phyloP scores from a whole-genome alignment of 305 asterid species.

The Ilex paraguariensis region DNA sequence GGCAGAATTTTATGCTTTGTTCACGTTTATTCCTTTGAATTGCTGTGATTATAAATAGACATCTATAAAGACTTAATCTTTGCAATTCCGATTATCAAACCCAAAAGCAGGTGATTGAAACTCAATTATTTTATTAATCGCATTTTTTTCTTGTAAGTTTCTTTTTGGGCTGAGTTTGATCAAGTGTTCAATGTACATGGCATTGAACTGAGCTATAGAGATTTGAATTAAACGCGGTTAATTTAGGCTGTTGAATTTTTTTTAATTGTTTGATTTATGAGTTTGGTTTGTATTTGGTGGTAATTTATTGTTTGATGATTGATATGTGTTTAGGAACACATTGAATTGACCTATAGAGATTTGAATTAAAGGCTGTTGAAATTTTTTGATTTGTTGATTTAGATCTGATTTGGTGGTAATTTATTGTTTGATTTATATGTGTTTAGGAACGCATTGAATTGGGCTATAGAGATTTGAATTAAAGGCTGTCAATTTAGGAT shows the following conservation, averaged over 20 bases:
- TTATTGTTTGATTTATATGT: conserved; percentile 5
- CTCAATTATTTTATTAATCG: too few species aligned
- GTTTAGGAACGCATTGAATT: not conserved
- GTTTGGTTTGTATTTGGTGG: conserved; percentile 4
- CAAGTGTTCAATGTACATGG: too few species aligned
- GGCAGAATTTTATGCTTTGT: conserved; percentile 13
- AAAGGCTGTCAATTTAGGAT: too few species aligned
- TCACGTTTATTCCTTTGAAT: conserved; percentile 5
- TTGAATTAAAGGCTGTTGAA: not conserved
- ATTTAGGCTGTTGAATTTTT: not conserved
- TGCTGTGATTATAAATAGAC: conserved; percentile 1
- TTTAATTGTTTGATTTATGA: not conserved
- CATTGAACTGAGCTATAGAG: too few species aligned
- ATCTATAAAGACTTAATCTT: conserved; percentile 5
- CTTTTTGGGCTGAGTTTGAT: too few species aligned
- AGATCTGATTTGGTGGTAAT: conserved; percentile 2
- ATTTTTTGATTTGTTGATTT: not conserved
- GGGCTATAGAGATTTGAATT: too few species aligned
- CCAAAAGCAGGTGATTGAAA: too few species aligned
- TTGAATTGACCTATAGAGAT: too few species aligned
- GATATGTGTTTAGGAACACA: conserved; percentile 6
- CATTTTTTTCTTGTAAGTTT: too few species aligned
- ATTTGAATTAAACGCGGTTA: too few species aligned
- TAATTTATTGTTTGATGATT: conserved; percentile 1
- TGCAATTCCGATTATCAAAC: conserved; percentile 9